Evolutionary conservation across 495 filamentous ascomycete genomes (phyloP), one percentile per base, ranked within the genome.

Genomic region (Hypoxylon cercidicola): DNA sequence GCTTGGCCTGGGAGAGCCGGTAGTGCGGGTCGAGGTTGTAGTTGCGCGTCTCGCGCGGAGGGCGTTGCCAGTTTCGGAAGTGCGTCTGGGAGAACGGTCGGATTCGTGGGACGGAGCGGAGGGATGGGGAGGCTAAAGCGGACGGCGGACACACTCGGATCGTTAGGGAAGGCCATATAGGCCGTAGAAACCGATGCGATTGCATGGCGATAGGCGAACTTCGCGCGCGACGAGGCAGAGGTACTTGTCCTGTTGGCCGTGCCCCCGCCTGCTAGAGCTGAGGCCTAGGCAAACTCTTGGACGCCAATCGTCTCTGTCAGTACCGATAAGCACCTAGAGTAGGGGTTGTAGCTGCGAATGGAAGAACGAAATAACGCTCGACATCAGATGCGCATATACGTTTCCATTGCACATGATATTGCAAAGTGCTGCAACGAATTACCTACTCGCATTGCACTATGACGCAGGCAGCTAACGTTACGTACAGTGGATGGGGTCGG

Each of bases 1-100:
- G 81, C 20, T 71, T 68, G 4, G 80, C 80, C 11, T 68, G 52
- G 19, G 59, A 63, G 41, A 76, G 67, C 18, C 60, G 70, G 15
- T 73, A 60, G 68, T 50, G 51, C 1, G 71, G 71, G 28, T 66
- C 56, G 21, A 43, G 65, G 20, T 66, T 53, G 43, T 59, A 52
- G 10, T 58, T 64, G 18, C 52, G 72, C 12, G 66, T 66, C 37
- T 61, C 58, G 62, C 19, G 62, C 40, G 55, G 60, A 34, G 55
- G 44, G 1, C 48, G 60, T 47, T 64, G 72, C 72, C 64, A 69
- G 49, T 69, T 58, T 25, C 51, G 64, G 47, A 40, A 41, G 12
- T 44, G 16, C 3, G 64, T 60, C 23, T 69, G 69, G 6, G 70
- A 74, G 62, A 74, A 70, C 11, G 64, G 64, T 54, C 69, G 67